Evolutionary conservation across 345 rosid species (phyloP).

Genomic region (Citrus mangshanensis): DNA sequence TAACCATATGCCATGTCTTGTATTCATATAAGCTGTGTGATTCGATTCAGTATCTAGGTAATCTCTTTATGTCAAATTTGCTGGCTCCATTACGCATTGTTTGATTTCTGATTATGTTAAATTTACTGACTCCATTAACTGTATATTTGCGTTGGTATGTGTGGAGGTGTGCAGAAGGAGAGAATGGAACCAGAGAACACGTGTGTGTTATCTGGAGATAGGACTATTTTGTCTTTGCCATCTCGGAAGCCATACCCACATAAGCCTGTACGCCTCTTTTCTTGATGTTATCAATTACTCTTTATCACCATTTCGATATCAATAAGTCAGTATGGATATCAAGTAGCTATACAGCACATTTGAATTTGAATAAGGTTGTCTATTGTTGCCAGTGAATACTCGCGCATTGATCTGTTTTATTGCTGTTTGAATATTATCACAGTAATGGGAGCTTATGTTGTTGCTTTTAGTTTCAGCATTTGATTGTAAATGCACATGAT

Average conservation of each 20-base stretch:
- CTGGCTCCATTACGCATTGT: not conserved
- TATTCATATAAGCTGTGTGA: not conserved
- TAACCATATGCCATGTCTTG: not conserved
- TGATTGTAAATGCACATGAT: not conserved
- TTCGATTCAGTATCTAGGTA: not conserved
- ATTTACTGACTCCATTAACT: not conserved
- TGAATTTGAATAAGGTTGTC: not conserved
- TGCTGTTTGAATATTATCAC: too few relatives aligned
- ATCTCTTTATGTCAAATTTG: not conserved
- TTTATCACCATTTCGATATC: not conserved
- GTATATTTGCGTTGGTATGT: slow-evolving; percentile 15
- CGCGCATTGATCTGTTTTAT: too few relatives aligned
- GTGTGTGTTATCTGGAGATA: slow-evolving; percentile 69
- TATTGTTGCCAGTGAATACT: not conserved
- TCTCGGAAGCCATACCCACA: slow-evolving; percentile 80
- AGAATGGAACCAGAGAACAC: slow-evolving; percentile 91
- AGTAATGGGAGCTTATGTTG: not conserved
- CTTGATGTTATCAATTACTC: slow-evolving; percentile 53
- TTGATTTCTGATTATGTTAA: not conserved
- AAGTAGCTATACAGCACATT: not conserved
- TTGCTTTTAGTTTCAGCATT: not conserved
- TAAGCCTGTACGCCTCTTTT: slow-evolving; percentile 89
- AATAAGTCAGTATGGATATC: not conserved
- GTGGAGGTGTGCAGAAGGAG: slow-evolving; percentile 91
- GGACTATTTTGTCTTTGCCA: slow-evolving; percentile 58